phyloP scores from a whole-genome alignment of 2,329 filamentous ascomycete species.

The Cladophialophora carrionii region DNA sequence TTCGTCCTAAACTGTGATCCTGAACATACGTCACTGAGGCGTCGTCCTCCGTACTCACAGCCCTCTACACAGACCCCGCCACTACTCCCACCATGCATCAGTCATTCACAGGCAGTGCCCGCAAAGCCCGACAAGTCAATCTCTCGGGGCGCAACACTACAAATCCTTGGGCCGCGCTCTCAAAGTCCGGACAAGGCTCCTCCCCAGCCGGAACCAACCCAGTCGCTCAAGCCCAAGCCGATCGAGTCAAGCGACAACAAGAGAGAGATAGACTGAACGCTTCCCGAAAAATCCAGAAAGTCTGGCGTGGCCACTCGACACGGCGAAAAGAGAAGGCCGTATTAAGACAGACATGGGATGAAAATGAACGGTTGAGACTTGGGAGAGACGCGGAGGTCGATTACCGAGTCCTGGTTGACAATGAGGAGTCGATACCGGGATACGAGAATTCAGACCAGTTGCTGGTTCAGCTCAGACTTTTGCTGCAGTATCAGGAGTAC shows the following conservation, averaged over 20 bases:
- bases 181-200: slow-evolving; percentile 15
- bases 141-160: slow-evolving; percentile 75
- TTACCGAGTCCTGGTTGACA: slow-evolving; percentile 41
- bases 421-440: slow-evolving; percentile 36
- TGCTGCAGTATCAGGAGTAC: slow-evolving; percentile 62
- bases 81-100: slow-evolving; percentile 70
- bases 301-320: slow-evolving; percentile 76
- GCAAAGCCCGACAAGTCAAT: slow-evolving; percentile 88
- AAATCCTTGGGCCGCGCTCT: slow-evolving; percentile 72
- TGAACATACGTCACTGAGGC: not conserved
- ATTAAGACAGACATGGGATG: slow-evolving; percentile 67
- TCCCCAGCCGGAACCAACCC: slow-evolving; percentile 63
- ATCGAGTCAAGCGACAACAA: slow-evolving; percentile 76
- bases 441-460: slow-evolving; percentile 47
- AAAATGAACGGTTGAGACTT: slow-evolving; percentile 51
- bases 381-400: slow-evolving; percentile 6
- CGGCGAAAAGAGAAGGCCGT: slow-evolving; percentile 62
- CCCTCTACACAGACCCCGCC: not conserved
- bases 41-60: not conserved
- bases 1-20: not conserved
- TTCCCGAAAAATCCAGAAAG: slow-evolving; percentile 71
- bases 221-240: slow-evolving; percentile 82
- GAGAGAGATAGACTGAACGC: slow-evolving; percentile 79
- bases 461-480: slow-evolving; percentile 62
- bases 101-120: slow-evolving; percentile 85